These are phyloP conservation scores for Fusarium lateritium DNA, from an alignment of 2,329 filamentous ascomycete species.

Conservation along the genomic window DNA sequence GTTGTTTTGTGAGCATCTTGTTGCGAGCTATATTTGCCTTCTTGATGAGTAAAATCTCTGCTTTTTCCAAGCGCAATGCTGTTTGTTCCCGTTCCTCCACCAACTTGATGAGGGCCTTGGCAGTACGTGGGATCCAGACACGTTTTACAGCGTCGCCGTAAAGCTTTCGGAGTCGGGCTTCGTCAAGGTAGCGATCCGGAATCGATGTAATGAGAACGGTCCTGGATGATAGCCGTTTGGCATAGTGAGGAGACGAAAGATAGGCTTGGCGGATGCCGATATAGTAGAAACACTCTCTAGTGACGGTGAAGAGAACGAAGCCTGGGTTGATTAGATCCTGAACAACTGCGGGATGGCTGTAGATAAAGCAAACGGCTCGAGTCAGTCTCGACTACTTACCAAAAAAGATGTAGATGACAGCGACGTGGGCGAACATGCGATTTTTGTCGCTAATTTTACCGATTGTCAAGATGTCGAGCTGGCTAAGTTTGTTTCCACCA, in stretches of 20 bases:
- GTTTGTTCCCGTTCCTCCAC: conserved; percentile 86
- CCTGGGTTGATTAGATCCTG: conserved; percentile 58
- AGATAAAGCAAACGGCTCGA: no score
- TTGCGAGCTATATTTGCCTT: conserved; percentile 79
- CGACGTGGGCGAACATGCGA: conserved; percentile 85
- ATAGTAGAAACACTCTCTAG: conserved; percentile 90
- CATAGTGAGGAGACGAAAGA: conserved; percentile 85
- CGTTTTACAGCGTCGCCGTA: conserved; percentile 87
- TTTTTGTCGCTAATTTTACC: conserved; percentile 76
- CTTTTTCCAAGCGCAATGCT: conserved; percentile 85
- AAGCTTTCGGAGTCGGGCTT: conserved; percentile 81
- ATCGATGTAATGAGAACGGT: conserved; percentile 93
- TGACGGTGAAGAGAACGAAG: conserved; percentile 90
- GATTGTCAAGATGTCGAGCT: conserved; percentile 86
- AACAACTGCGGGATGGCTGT: background rate
- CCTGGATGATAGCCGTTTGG: conserved; percentile 87
- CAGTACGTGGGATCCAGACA: conserved; percentile 87
- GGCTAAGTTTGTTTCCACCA: conserved; percentile 73
- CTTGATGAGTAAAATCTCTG: conserved; percentile 88
- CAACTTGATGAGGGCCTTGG: conserved; percentile 81
- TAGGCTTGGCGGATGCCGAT: conserved; percentile 95
- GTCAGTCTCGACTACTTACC: conserved; percentile 41
- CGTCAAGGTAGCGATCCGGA: conserved; percentile 82
- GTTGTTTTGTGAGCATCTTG: conserved; percentile 60
- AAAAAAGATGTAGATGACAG: conserved; percentile 84